Evolutionary conservation across 306 rosid species (phyloP).

Genomic region (Crotalaria pallida): DNA sequence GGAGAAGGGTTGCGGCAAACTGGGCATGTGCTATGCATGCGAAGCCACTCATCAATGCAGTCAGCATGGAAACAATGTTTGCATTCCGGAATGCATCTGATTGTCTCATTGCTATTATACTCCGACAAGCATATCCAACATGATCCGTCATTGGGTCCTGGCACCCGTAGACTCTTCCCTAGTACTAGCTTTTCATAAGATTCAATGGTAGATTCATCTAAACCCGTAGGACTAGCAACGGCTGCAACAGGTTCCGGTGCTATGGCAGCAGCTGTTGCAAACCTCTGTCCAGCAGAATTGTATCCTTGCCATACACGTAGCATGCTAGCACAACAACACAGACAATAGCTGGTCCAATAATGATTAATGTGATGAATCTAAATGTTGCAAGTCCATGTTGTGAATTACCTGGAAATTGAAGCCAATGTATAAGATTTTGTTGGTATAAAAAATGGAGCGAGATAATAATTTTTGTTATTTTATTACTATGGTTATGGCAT

Average conservation of each 20-base stretch:
- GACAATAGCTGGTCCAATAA: constrained; percentile 39
- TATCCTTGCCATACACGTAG: constrained; percentile 36
- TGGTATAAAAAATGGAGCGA: no score
- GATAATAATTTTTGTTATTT: no score
- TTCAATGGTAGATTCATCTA: constrained; percentile 61
- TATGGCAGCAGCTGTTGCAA: constrained; percentile 20
- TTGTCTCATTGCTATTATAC: constrained; percentile 50
- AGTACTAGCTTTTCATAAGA: constrained; percentile 64
- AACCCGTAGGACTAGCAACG: constrained; percentile 21
- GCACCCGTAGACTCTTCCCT: constrained; percentile 64
- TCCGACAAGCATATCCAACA: constrained; percentile 77
- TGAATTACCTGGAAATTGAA: constrained; percentile 34
- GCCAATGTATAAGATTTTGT: not conserved
- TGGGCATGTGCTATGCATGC: constrained; percentile 54
- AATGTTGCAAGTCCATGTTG: constrained; percentile 25
- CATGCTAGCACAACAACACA: constrained; percentile 42
- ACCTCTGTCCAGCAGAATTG: not conserved
- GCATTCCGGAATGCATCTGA: constrained; percentile 76
- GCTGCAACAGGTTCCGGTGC: constrained; percentile 32
- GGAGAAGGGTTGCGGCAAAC: constrained; percentile 69
- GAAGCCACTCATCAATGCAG: constrained; percentile 79
- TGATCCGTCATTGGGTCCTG: constrained; percentile 50
- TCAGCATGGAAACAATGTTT: constrained; percentile 76
- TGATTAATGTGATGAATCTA: constrained; percentile 45
- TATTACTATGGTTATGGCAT: not conserved